Percentiles rank a stretch among this genome's conserved stretches.
Conservation (phyloP, 768 basidiomycete genomes). For the Pulveroboletus frians region DNA sequence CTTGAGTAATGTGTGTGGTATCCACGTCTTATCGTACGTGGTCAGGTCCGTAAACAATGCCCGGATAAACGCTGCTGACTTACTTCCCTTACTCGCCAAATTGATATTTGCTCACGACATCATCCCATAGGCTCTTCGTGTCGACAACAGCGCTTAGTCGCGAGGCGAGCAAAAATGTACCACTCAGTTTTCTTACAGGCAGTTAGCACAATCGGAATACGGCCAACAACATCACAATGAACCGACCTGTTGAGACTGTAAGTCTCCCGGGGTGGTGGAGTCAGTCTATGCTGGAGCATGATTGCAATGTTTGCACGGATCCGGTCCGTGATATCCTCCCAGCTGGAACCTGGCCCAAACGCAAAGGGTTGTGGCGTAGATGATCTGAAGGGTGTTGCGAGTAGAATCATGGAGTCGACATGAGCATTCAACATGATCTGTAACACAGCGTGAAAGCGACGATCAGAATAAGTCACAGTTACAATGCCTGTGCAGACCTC, state of each 20-base stretch:
- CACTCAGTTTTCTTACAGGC: conserved; percentile 63
- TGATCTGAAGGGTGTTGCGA: conserved; percentile 79
- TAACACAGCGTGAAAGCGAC: neutral
- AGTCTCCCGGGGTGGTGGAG: conserved; percentile 91
- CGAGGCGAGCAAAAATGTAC: conserved; percentile 74
- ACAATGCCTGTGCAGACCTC: conserved; percentile 43
- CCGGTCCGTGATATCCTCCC: conserved; percentile 67
- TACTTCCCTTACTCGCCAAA: conserved; percentile 8
- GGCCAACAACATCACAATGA: conserved; percentile 3
- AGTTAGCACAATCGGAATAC: neutral
- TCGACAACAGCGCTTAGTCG: conserved; percentile 70
- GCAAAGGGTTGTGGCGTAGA: conserved; percentile 64
- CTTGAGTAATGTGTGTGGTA: neutral
- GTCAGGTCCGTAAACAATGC: neutral
- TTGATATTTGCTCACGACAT: conserved; percentile 38
- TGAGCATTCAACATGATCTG: conserved; percentile 84
- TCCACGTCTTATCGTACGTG: neutral
- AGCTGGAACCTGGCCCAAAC: conserved; percentile 64
- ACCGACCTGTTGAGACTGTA: conserved; percentile 86
- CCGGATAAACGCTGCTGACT: neutral
- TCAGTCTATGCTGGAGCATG: conserved; percentile 84
- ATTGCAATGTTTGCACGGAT: conserved; percentile 81
- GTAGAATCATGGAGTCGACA: conserved; percentile 72
- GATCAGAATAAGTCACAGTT: neutral
- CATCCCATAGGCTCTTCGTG: conserved; percentile 72